Evolutionary conservation across 148 eudicot genomes (phyloP).

Genomic region (Arbutus unedo): DNA sequence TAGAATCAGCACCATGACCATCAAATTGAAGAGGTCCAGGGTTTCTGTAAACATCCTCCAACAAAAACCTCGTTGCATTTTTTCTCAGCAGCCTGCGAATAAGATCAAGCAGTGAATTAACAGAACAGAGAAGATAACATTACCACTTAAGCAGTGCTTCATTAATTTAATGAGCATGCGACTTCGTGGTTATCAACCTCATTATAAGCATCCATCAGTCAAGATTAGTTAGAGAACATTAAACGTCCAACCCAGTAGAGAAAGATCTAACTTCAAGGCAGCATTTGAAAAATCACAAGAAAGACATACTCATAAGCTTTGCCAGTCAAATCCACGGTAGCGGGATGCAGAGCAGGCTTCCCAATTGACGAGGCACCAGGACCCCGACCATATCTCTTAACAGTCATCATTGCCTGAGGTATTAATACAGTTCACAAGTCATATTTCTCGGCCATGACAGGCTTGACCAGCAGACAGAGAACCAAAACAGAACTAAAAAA

Average conservation of each 20-base stretch:
- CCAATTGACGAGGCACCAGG: constrained; percentile 71
- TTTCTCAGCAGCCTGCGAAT: constrained; percentile 72
- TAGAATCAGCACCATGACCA: constrained; percentile 97
- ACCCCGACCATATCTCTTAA: constrained; percentile 82
- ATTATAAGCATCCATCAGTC: background rate
- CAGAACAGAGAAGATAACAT: constrained; percentile 8
- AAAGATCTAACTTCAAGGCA: background rate
- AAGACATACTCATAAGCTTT: constrained; percentile 84
- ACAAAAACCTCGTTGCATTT: constrained; percentile 74
- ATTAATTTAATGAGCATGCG: background rate
- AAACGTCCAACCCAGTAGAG: background rate
- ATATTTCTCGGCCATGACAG: background rate
- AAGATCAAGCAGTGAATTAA: constrained; percentile 12
- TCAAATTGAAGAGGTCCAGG: constrained; percentile 98
- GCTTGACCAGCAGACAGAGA: background rate
- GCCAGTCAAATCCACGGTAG: constrained; percentile 85
- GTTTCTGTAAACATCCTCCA: constrained; percentile 93
- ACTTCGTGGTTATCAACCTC: background rate
- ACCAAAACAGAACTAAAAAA: background rate
- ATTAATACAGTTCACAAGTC: constrained; percentile 9
- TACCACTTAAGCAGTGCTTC: background rate
- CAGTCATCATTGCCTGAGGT: constrained; percentile 93
- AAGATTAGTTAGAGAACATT: background rate
- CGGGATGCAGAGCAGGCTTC: constrained; percentile 88
- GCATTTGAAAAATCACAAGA: background rate